Percentiles rank a stretch among this genome's conserved stretches.
Evolutionary conservation across 805 yeast genomes (phyloP).

Genomic region (Candida ortonii): DNA sequence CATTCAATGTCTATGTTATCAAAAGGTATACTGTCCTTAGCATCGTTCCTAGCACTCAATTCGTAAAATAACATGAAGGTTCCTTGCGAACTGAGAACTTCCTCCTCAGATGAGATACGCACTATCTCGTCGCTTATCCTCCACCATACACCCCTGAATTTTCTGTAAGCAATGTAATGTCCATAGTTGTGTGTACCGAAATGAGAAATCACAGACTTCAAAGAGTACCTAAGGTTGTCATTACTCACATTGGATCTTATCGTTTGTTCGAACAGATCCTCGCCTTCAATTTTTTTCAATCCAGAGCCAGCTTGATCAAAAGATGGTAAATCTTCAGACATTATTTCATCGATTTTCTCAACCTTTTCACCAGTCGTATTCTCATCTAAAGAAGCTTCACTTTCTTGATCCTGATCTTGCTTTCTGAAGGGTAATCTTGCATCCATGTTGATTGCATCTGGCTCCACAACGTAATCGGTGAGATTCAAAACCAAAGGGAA

Average conservation of each 20-base stretch:
- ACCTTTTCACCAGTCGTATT: slow-evolving; percentile 8
- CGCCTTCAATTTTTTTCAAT: slow-evolving; percentile 4
- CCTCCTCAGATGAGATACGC: slow-evolving; percentile 72
- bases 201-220: slow-evolving; percentile 86
- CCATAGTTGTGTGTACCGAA: slow-evolving; percentile 97
- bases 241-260: slow-evolving; percentile 9
- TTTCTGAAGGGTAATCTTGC: slow-evolving; percentile 74
- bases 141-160: slow-evolving; percentile 88
- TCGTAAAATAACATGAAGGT: slow-evolving; percentile 94
- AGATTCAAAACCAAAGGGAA: slow-evolving; percentile 72
- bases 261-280: slow-evolving; percentile 2
- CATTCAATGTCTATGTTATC: slow-evolving; percentile 8
- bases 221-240: slow-evolving; percentile 56
- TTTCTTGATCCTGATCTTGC: slow-evolving; percentile 39
- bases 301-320: slow-evolving; percentile 1
- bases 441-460: slow-evolving; percentile 70
- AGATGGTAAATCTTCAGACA: slow-evolving; percentile 1
- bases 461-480: slow-evolving; percentile 65
- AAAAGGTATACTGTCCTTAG: slow-evolving; percentile 12
- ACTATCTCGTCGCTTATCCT: slow-evolving; percentile 89
- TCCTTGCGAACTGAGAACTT: slow-evolving; percentile 79
- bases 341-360: no score
- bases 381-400: slow-evolving; percentile 17
- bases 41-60: slow-evolving; percentile 30
- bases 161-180: slow-evolving; percentile 90